These are phyloP conservation scores for Kazachstania bromeliacearum DNA, from an alignment of 805 yeast species.

Conservation along the genomic window DNA sequence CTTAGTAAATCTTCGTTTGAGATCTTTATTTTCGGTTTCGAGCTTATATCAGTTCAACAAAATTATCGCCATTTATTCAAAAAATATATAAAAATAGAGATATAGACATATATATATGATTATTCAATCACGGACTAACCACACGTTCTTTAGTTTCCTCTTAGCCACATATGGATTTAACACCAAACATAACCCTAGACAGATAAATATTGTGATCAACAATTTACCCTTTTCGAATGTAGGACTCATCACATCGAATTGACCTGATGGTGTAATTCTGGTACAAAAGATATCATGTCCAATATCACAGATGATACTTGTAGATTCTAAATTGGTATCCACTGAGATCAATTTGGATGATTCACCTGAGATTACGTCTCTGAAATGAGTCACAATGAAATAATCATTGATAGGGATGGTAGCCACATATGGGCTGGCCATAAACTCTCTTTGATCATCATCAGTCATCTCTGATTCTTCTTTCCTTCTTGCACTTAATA, in stretches of 20 bases:
- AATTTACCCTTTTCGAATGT: slow-evolving; percentile 62
- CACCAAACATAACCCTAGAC: slow-evolving; percentile 39
- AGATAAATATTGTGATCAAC: slow-evolving; percentile 45
- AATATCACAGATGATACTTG: slow-evolving; percentile 56
- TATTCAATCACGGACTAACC: slow-evolving; percentile 34
- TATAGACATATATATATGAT: background rate
- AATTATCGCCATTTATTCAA: background rate
- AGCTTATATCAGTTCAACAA: background rate
- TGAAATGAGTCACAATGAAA: slow-evolving; percentile 42
- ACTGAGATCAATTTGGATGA: slow-evolving; percentile 33
- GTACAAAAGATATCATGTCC: slow-evolving; percentile 75
- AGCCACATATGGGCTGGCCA: slow-evolving; percentile 57
- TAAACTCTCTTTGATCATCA: slow-evolving; percentile 49
- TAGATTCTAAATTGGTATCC: slow-evolving; percentile 72
- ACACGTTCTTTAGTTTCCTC: slow-evolving; percentile 43
- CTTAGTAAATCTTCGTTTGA: too few species aligned
- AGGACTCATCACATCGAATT: slow-evolving; percentile 65
- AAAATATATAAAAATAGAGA: too few species aligned
- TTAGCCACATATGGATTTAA: slow-evolving; percentile 48
- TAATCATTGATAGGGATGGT: slow-evolving; percentile 41
- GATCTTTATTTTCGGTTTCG: background rate
- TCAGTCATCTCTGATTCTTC: slow-evolving; percentile 42
- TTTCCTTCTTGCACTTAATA: slow-evolving; percentile 63
- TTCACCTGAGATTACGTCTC: slow-evolving; percentile 32
- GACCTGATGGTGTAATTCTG: slow-evolving; percentile 66